These are phyloP conservation scores for Allium sativum DNA, from an alignment of 106 monocot genomes.

Conservation along the genomic window DNA sequence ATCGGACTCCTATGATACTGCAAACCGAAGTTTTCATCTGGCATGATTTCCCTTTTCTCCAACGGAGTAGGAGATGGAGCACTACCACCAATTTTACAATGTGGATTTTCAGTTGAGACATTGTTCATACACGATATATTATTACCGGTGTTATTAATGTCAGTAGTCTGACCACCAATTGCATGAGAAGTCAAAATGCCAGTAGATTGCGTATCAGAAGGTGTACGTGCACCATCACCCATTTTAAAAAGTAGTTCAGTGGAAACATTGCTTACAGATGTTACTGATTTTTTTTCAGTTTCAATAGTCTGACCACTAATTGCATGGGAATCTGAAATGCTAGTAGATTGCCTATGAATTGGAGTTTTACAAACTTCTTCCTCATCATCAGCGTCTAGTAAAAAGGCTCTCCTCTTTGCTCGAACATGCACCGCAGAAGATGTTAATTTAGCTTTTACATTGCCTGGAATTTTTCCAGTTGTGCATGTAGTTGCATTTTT, in stretches of 20 bases:
- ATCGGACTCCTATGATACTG: constrained; percentile 13
- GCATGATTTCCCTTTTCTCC: constrained; percentile 15
- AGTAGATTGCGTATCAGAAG: constrained; percentile 1
- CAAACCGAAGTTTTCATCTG: constrained; percentile 8
- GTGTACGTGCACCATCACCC: constrained; percentile 5
- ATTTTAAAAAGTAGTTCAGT: constrained; percentile 15
- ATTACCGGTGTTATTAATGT: not conserved
- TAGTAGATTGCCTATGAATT: constrained; percentile 31
- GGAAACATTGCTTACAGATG: constrained; percentile 10
- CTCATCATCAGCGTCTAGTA: constrained; percentile 30
- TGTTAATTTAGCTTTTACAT: constrained; percentile 5
- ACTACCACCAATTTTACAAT: constrained; percentile 9
- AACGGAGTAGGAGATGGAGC: constrained; percentile 11
- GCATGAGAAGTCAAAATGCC: constrained; percentile 15
- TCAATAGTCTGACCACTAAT: constrained; percentile 11
- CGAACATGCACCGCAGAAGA: constrained; percentile 11
- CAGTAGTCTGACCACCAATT: constrained; percentile 7
- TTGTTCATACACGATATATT: constrained; percentile 9
- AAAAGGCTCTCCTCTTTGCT: constrained; percentile 45
- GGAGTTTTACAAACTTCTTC: constrained; percentile 48
- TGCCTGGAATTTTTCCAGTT: constrained; percentile 1
- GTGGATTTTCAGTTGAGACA: constrained; percentile 8
- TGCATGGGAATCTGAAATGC: constrained; percentile 8
- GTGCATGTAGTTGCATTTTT: not conserved
- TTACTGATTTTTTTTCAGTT: constrained; percentile 8